These are phyloP conservation scores for Acanthamoeba castellanii DNA, from an alignment of 208 protist genomes.

Conservation along the genomic window DNA sequence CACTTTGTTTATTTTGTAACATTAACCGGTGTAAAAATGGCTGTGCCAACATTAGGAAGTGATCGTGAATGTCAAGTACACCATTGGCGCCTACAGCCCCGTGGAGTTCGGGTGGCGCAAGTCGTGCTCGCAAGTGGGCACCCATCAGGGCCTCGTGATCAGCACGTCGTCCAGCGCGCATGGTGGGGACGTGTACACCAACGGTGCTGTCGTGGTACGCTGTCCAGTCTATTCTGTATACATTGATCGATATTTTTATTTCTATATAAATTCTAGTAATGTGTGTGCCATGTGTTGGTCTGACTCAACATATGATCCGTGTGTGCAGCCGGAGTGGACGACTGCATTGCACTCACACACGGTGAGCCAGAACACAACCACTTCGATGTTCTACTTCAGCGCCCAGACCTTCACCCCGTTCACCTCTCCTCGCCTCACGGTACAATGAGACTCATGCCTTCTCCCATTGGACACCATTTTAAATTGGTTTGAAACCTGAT, in stretches of 20 bases:
- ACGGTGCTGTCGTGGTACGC: not conserved
- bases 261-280: too few species aligned
- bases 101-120: constrained; percentile 1
- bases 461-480: not conserved
- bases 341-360: not conserved
- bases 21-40: too few species aligned
- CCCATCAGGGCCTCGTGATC: not conserved
- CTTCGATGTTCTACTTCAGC: not conserved
- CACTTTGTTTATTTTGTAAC: too few species aligned
- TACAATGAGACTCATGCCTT: not conserved
- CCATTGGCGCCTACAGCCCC: not conserved
- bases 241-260: too few species aligned
- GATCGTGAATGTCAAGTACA: not conserved
- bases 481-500: too few species aligned
- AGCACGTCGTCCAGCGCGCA: not conserved
- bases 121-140: constrained; percentile 14
- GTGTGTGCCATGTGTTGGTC: too few species aligned
- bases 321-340: not conserved
- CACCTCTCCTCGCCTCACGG: not conserved
- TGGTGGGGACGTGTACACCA: not conserved
- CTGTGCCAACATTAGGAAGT: too few species aligned
- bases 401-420: not conserved
- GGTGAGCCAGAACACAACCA: not conserved
- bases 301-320: too few species aligned
- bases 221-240: too few species aligned